Evolutionary conservation across 2,329 filamentous ascomycete species (phyloP).

Genomic region (Fusarium cyanostomum): DNA sequence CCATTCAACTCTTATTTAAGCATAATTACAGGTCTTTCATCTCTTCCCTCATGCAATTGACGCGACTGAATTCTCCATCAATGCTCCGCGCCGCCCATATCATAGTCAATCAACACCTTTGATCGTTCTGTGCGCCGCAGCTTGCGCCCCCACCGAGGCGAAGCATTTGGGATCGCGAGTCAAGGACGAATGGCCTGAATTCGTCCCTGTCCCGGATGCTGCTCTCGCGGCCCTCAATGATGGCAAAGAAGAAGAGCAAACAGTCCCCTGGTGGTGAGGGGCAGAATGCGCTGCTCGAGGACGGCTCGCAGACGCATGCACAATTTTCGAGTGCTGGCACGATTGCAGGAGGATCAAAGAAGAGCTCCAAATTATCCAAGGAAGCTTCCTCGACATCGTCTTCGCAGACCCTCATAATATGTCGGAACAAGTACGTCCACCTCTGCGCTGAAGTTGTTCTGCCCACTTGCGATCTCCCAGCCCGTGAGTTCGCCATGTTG

Average conservation of each 20-base stretch:
- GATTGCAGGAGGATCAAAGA: constrained; percentile 19
- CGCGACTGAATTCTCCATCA: constrained; percentile 17
- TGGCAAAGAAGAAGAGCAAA: constrained; percentile 61
- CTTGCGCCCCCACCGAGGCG: constrained; percentile 6
- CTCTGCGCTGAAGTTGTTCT: constrained; percentile 4
- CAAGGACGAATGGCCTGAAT: neutral
- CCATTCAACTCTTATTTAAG: neutral
- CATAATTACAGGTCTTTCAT: neutral
- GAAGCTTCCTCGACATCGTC: constrained; percentile 7
- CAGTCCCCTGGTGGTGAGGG: constrained; percentile 52
- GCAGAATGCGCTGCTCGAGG: constrained; percentile 22
- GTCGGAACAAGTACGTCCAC: constrained; percentile 72
- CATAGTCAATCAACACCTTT: constrained; percentile 16
- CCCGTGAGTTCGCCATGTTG: constrained; percentile 2
- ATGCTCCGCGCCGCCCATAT: constrained; percentile 31
- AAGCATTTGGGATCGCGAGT: neutral
- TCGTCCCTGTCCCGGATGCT: constrained; percentile 7
- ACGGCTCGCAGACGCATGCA: constrained; percentile 14
- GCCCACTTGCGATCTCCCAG: neutral
- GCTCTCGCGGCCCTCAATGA: constrained; percentile 34
- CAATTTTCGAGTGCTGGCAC: constrained; percentile 10
- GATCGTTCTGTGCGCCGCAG: constrained; percentile 9
- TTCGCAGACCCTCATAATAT: constrained; percentile 47
- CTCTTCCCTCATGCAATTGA: constrained; percentile 21
- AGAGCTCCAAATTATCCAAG: constrained; percentile 20